Percentiles rank a stretch among this genome's conserved stretches.
These are phyloP conservation scores for Pichia sp. DNA, from an alignment of 1,139 yeast species.

Conservation along the genomic window DNA sequence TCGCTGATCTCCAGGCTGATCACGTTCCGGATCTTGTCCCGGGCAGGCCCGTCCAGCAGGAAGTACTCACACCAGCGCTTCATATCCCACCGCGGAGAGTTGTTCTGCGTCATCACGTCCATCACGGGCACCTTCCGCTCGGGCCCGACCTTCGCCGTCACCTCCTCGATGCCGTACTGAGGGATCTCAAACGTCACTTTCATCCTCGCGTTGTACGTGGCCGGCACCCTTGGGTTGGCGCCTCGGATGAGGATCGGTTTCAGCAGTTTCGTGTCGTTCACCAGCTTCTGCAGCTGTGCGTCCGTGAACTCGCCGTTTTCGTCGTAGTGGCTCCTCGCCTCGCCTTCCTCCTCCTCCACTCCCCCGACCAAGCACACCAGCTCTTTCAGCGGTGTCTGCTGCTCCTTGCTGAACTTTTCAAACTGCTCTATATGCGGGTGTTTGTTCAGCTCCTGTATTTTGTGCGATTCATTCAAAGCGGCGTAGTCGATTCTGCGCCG, in stretches of 20 bases:
- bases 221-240: conserved; percentile 21
- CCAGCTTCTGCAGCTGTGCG: conserved; percentile 34
- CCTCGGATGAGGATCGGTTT: conserved; percentile 34
- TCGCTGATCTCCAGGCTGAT: conserved; percentile 75
- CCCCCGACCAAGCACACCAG: conserved; percentile 26
- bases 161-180: conserved; percentile 47
- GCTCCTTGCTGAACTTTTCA: conserved; percentile 24
- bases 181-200: conserved; percentile 44
- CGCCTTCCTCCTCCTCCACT: not conserved
- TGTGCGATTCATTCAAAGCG: conserved; percentile 74
- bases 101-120: conserved; percentile 84
- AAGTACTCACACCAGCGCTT: conserved; percentile 74
- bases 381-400: conserved; percentile 18
- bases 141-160: conserved; percentile 59
- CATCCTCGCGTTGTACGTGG: conserved; percentile 33
- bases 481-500: conserved; percentile 56
- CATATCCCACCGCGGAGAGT: conserved; percentile 63
- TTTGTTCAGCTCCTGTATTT: conserved; percentile 50
- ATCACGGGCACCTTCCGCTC: conserved; percentile 72
- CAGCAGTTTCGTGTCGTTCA: conserved; percentile 37
- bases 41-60: conserved; percentile 37
- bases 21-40: conserved; percentile 74
- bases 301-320: conserved; percentile 31
- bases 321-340: not conserved
- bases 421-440: conserved; percentile 59